Evolutionary conservation across 2,329 filamentous ascomycete genomes (phyloP).

Genomic region (Ceratocystis lukuohia): DNA sequence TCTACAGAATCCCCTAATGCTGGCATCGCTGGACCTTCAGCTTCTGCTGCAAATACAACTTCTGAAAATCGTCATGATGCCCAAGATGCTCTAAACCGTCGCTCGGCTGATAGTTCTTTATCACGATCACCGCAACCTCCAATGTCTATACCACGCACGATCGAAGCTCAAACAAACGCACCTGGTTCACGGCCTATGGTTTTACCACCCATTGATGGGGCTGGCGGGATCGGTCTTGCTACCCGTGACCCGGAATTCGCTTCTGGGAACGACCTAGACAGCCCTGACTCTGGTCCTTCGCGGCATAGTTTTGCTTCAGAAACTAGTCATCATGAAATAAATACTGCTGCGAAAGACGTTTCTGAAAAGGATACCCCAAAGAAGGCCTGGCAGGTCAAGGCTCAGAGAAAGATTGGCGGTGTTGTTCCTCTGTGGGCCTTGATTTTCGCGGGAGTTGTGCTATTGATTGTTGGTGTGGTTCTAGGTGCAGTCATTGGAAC

Average conservation of each 20-base stretch:
- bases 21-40: not conserved
- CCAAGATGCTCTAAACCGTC: not conserved
- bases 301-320: slow-evolving; percentile 40
- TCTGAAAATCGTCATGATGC: slow-evolving; percentile 1
- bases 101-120: no score
- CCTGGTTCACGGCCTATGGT: not conserved
- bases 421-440: slow-evolving; percentile 51
- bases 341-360: slow-evolving; percentile 34
- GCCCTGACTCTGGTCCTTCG: slow-evolving; percentile 38
- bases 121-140: slow-evolving; percentile 8
- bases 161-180: not conserved
- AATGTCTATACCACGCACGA: slow-evolving; percentile 6
- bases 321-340: slow-evolving; percentile 41
- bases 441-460: slow-evolving; percentile 34
- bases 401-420: slow-evolving; percentile 43
- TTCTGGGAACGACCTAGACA: slow-evolving; percentile 39
- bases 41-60: slow-evolving; percentile 8
- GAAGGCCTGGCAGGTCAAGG: slow-evolving; percentile 37
- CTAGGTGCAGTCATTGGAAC: slow-evolving; percentile 45
- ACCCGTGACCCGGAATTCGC: slow-evolving; percentile 50
- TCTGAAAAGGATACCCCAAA: slow-evolving; percentile 35
- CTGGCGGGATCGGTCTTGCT: slow-evolving; percentile 47
- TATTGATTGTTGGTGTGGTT: slow-evolving; percentile 41
- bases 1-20: slow-evolving; percentile 6
- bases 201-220: slow-evolving; percentile 36